These are phyloP conservation scores for Malania oleifera DNA, from an alignment of 164 flowering plant genomes.

Conservation along the genomic window DNA sequence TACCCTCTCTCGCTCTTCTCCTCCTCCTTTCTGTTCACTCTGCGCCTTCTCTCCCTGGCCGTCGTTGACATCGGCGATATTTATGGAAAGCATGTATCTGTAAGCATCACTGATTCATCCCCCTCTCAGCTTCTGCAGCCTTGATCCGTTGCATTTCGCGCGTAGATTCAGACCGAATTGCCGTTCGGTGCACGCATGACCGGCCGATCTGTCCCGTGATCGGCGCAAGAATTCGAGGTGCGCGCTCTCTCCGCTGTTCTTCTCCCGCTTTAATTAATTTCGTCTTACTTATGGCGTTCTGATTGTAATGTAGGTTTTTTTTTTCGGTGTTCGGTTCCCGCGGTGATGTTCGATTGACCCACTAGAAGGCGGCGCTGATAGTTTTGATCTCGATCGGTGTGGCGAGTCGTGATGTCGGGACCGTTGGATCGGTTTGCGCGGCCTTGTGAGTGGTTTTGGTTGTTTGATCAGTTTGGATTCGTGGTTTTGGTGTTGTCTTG, in stretches of 20 bases:
- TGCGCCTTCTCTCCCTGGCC: slow-evolving; percentile 6
- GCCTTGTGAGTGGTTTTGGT: slow-evolving; percentile 42
- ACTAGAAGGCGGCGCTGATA: not conserved
- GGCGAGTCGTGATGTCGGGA: slow-evolving; percentile 39
- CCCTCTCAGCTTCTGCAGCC: too few relatives aligned
- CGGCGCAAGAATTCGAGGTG: slow-evolving; percentile 8
- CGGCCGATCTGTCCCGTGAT: slow-evolving; percentile 20
- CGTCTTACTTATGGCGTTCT: not conserved
- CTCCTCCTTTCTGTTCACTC: slow-evolving; percentile 9
- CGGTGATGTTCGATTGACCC: not conserved
- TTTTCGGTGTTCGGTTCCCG: not conserved
- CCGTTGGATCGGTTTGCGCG: slow-evolving; percentile 57
- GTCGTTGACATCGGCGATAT: slow-evolving; percentile 12
- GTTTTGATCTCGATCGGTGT: not conserved
- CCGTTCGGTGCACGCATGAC: too few relatives aligned
- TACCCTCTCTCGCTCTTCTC: not conserved
- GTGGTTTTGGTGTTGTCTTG: not conserved
- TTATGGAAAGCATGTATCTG: too few relatives aligned
- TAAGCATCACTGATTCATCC: too few relatives aligned
- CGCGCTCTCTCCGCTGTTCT: not conserved
- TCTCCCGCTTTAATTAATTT: not conserved
- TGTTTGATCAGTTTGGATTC: not conserved
- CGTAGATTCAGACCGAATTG: too few relatives aligned
- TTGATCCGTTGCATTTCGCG: too few relatives aligned
- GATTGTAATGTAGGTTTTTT: not conserved